Percentiles rank a stretch among this genome's conserved stretches.
These are phyloP conservation scores for Fraxinus ornus DNA, from an alignment of 305 asterid genomes.

Conservation along the genomic window DNA sequence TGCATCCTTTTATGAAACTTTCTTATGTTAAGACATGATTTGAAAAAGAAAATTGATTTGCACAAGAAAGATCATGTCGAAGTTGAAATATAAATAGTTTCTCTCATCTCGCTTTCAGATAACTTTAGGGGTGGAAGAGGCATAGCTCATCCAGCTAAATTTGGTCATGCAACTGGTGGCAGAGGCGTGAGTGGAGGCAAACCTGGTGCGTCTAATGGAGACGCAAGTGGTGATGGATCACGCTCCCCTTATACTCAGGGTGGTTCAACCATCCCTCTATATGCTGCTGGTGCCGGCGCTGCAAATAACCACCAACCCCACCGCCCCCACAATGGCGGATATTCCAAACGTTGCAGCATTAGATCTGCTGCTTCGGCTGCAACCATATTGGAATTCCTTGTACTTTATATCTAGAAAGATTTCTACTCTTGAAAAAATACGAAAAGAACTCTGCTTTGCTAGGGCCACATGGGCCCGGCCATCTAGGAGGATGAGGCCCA, in stretches of 20 bases:
- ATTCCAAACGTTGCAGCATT: not conserved
- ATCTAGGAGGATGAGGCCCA: too few species aligned
- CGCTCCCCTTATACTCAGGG: not conserved
- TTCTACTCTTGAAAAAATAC: not conserved
- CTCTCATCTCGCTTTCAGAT: not conserved
- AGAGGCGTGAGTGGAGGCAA: constrained; percentile 2
- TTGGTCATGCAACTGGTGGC: constrained; percentile 17
- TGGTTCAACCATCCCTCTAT: constrained; percentile 15
- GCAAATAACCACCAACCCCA: constrained; percentile 20
- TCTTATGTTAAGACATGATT: not conserved
- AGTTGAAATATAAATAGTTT: too few species aligned
- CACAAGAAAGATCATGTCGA: not conserved
- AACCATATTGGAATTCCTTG: constrained; percentile 6
- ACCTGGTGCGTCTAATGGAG: not conserved
- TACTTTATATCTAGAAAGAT: constrained; percentile 6
- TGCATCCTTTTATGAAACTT: not conserved
- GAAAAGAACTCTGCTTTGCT: not conserved
- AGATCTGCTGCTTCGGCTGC: not conserved
- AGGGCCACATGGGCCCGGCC: too few species aligned
- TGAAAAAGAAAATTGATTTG: not conserved
- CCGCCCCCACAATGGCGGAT: constrained; percentile 23
- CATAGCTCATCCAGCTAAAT: constrained; percentile 14
- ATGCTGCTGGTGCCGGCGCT: constrained; percentile 29
- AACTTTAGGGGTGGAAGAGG: not conserved
- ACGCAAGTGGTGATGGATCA: not conserved